Base-by-base conservation (phyloP, 495 filamentous ascomycete genomes). In the Aspergillus diversus region DNA sequence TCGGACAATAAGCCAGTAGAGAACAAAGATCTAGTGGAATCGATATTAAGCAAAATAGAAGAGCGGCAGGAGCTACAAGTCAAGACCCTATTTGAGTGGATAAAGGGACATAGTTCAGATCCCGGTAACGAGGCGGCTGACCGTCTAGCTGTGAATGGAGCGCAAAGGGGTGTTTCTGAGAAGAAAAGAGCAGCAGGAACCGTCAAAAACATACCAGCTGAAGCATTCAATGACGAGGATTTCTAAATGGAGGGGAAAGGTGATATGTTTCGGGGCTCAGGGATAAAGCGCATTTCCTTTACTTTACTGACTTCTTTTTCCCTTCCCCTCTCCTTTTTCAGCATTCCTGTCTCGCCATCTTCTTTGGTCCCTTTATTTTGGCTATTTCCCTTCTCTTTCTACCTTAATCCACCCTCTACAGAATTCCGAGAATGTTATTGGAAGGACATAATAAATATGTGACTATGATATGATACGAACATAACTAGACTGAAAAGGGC, bases 21-120 rank as follows among this genome's bases (percentile, higher is more conserved):
- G 75, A 97, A 99, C 71, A 84, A 84, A 59, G 95, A 99, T 67
- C 73, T 99, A 21, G 79, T 98, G 54, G 81, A 91, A 75, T 83
- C 83, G 9, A 88, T 97, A 48, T 76, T 90, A 34, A 80, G 81
- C 16, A 86, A 84, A 61, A 88, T 97, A n/a, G 85, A 92, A 16
- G 85, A 88, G 66, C 81, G 95, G 46, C 77, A 86, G 33, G 73
- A 78, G 48, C 73, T 81, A 12, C 84, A 84, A 7, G 86, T 83
- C 5, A 74, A 82, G 66, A 94, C 90, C 0, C 70, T 82, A 43
- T 96, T 97, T 63, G 82, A 87, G 69, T 97, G 92, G 93, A 83
- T 97, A 32, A 97, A 94, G 73, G 94, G 92, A 0, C 93, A 97
- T 70, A 80, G 74, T 16, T 76, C 78, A 12, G 79, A 90, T 58